Base-by-base conservation (phyloP, 306 rosid genomes). In the Coriaria nepalensis region DNA sequence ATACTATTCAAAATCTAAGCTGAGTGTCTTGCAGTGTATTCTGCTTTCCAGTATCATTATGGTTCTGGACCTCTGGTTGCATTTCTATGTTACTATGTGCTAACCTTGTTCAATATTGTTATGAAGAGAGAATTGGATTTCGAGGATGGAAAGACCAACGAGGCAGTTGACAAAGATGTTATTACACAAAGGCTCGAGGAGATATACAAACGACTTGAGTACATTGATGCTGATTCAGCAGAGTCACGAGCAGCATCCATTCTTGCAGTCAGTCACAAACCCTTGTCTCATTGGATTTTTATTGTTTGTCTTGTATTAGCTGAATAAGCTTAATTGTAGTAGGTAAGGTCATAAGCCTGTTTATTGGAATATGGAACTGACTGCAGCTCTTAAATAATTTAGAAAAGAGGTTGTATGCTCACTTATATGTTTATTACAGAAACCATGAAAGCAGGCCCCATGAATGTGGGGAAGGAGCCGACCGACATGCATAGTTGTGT, bases 161-260 rank as follows among this genome's bases (percentile, higher is more conserved):
- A 63, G 53, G 68, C 14, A 34, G 50, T 50, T 7, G 76, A 76
- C 42, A 81, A 55, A 57, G 95, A 82, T 73, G 71, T 57, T 37
- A 69, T 49, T 59, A 69, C 81, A 40, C 74, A 68, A 55, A 82
- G 94, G 71, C 82, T 90, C 43, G 85, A 85, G 60, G 81, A 75
- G 80, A 78, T 90, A 67, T 90, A 90, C 76, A 85, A 90, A 80
- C 74, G 98, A 67, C 95, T 90, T 52, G 92, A 85, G 66, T 68
- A 65, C 38, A 81, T 85, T 62, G 98, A 85, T 69, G 94, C 98
- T 68, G 52, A 90, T 74, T 67, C 98, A 60, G 94, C 96, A 5
- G 98, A 81, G 71, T 57, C 95, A 58, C 95, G 96, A 12, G 98
- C 98, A 37, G 98, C 96, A 52, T 68, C 98, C 13, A 90, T 90